phyloP scores from a whole-genome alignment of 169 alveolate species.

The Cyclospora cayetanensis region DNA sequence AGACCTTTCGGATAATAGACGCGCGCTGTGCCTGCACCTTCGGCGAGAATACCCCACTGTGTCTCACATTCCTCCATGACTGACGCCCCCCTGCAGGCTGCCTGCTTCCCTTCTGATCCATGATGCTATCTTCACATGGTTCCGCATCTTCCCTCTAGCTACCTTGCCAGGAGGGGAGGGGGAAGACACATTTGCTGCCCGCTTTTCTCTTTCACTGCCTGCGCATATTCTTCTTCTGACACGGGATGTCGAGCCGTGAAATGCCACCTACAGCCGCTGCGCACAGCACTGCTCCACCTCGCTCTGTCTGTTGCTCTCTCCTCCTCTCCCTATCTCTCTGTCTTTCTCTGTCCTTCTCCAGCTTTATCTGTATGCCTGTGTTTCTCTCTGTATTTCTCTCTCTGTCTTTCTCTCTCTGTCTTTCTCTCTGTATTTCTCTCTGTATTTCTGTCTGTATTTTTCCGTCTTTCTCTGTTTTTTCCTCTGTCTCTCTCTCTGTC shows the following conservation, averaged over 20 bases:
- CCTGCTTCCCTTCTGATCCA: no score
- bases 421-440: neutral
- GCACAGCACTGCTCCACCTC: neutral
- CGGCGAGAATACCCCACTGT: no score
- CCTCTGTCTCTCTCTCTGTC: neutral
- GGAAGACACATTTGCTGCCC: no score
- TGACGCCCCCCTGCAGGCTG: no score
- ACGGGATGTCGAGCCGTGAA: neutral
- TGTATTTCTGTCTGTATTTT: neutral
- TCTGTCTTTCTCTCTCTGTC: neutral
- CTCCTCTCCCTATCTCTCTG: neutral
- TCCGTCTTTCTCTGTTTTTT: neutral
- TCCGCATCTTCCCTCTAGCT: no score
- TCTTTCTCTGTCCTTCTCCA: neutral
- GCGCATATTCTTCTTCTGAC: neutral
- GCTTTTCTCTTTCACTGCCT: neutral
- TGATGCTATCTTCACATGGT: no score
- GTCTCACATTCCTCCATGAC: no score
- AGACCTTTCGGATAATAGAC: neutral
- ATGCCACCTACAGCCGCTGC: no score
- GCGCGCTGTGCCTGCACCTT: neutral
- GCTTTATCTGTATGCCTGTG: neutral
- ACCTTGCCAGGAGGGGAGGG: no score
- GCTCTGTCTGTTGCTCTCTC: neutral
- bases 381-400: neutral